Evolutionary conservation across 768 basidiomycete genomes (phyloP).

Genomic region (Naganishia onofrii): DNA sequence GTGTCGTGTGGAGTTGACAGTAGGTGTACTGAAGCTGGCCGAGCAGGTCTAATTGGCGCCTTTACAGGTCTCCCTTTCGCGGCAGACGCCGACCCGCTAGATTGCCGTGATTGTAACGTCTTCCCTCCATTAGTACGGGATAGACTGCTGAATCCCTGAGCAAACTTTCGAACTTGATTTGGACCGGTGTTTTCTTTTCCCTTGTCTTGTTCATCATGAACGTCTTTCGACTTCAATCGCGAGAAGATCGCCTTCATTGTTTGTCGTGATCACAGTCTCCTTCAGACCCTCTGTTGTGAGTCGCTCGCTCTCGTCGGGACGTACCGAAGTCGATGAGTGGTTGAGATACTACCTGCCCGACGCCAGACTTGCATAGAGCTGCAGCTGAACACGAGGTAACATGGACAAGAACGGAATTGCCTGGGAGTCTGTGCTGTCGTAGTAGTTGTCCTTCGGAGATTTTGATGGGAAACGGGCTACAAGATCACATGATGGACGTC

Average conservation of each 20-base stretch:
- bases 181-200: not conserved
- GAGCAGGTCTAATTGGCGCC: too few species aligned
- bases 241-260: conserved; percentile 29
- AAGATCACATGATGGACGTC: not conserved
- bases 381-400: too few species aligned
- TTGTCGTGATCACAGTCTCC: not conserved
- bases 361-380: too few species aligned
- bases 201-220: not conserved
- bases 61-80: not conserved
- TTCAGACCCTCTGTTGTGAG: too few species aligned
- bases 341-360: too few species aligned
- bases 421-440: too few species aligned
- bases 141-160: conserved; percentile 3
- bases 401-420: too few species aligned
- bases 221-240: conserved; percentile 15
- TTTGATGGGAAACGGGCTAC: not conserved
- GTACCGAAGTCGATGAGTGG: too few species aligned
- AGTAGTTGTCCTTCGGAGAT: not conserved
- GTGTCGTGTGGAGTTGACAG: not conserved
- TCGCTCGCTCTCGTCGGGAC: too few species aligned
- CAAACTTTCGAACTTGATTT: not conserved
- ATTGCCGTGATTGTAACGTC: conserved; percentile 8
- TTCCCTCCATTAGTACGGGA: not conserved
- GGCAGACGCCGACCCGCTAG: not conserved
- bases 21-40: not conserved